Base-by-base conservation (phyloP, 2,329 filamentous ascomycete genomes). In the Aureobasidium sp. region DNA sequence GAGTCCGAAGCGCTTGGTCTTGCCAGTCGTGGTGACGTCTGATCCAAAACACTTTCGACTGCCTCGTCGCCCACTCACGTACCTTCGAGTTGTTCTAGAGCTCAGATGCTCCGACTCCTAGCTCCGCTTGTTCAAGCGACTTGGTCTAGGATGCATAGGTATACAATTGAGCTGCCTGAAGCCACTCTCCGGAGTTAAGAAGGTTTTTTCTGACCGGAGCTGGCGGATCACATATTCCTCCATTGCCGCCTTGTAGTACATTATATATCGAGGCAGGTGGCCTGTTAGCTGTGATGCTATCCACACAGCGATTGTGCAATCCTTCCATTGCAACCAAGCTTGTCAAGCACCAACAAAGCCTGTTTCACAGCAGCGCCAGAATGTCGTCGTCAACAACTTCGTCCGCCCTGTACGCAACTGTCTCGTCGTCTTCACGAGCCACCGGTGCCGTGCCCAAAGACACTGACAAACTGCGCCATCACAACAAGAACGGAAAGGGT, bases 401-500 rank as follows among this genome's bases (percentile, higher is more conserved):
- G 27, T 70, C 72, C 6, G 68, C 70, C 5, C 68, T 78, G 29
- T 75, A 76, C 62, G 76, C 78, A n/a, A 71, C 72, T 7, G 72
- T 77, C 11, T 74, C 73, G 31, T 73, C 73, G 17, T 74, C 78
- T 5, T 67, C 72, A 9, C 70, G 73, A 44, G 56, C 68, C 2
- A 67, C 73, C 5, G 72, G 72, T n/a, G 68, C 72, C n/a, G 68
- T 70, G 47, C 80, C 80, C 0, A 74, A 78, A 58, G 76, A 80
- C 45, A 75, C 77, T 9, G 73, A 74, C 45, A 74, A 75, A 17
- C 77, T 79, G 67, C 68, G 68, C 42, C 82, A 84, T 74, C 82
- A 84, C 73, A 69, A 77, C 62, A 79, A 80, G 68, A 68, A 77
- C 65, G 80, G 80, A 14, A 81, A 79, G 62, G 82, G 81, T 5